phyloP scores from a whole-genome alignment of 1,284 basidiomycete species.

The Calocybe gambosa region DNA sequence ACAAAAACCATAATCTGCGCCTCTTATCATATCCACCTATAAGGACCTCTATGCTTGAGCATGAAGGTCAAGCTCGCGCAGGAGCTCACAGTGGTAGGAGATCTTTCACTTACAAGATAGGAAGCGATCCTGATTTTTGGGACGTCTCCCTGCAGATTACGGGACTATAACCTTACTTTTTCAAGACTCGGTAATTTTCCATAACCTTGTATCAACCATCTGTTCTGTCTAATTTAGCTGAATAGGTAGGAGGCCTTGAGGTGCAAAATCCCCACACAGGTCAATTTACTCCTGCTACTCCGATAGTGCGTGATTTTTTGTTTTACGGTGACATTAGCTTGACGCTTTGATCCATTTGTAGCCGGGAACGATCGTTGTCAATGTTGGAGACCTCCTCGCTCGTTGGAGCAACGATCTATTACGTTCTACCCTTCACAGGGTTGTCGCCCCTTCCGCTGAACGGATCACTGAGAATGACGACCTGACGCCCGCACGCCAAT shows the following conservation, averaged over 20 bases:
- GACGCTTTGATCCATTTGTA: conserved; percentile 25
- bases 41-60: conserved; percentile 46
- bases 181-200: conserved; percentile 56
- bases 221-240: conserved; percentile 3
- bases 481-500: conserved; percentile 65
- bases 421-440: conserved; percentile 75
- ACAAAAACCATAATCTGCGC: conserved; percentile 73
- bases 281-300: conserved; percentile 64
- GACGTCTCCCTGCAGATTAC: conserved; percentile 48
- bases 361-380: conserved; percentile 78
- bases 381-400: conserved; percentile 76
- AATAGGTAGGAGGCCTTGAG: conserved; percentile 74
- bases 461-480: conserved; percentile 43
- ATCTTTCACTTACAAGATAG: background rate
- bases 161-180: conserved; percentile 82
- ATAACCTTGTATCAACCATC: background rate
- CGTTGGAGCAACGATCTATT: conserved; percentile 83
- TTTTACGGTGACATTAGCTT: no score
- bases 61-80: conserved; percentile 70
- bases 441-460: conserved; percentile 63
- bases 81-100: conserved; percentile 68
- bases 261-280: conserved; percentile 75
- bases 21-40: conserved; percentile 73
- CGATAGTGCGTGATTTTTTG: conserved; percentile 57
- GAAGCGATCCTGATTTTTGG: background rate